Conservation (phyloP, 371 early-diverging fungal genomes). For the Circinella umbellata region DNA sequence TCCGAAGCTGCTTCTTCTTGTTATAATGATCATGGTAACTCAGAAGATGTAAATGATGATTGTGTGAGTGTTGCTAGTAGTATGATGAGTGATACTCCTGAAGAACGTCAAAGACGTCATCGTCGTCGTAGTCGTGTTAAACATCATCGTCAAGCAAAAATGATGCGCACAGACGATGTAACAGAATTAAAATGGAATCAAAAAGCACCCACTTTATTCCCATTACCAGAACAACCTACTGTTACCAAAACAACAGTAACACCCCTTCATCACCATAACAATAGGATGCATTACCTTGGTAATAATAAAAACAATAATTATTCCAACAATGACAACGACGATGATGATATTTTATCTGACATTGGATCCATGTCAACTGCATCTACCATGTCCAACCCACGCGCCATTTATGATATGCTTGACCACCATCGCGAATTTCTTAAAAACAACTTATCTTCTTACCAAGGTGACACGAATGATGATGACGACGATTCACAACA, state of each 20-base stretch:
- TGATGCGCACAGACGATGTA: background rate
- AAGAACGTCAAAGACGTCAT: constrained; percentile 18
- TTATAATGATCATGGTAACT: background rate
- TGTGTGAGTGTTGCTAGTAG: constrained; percentile 9
- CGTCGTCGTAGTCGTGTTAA: constrained; percentile 24
- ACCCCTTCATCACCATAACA: background rate
- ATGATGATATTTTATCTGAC: constrained; percentile 8
- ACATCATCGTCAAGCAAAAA: constrained; percentile 18
- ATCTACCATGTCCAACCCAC: constrained; percentile 12
- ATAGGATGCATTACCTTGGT: background rate
- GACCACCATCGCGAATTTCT: background rate
- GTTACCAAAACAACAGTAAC: background rate
- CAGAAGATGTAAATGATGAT: constrained; percentile 18
- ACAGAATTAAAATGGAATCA: constrained; percentile 3
- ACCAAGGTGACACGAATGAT: no score
- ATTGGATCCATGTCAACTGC: constrained; percentile 15
- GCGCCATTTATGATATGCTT: constrained; percentile 13
- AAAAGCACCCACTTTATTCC: constrained; percentile 5
- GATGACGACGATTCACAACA: background rate
- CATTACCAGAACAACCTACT: constrained; percentile 4
- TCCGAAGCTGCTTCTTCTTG: background rate
- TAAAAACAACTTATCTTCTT: no score
- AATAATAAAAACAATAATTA: background rate
- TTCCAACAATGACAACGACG: constrained; percentile 3
- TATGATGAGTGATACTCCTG: constrained; percentile 5